Evolutionary conservation across 2,329 filamentous ascomycete genomes (phyloP), one percentile per base, ranked within the genome.

Genomic region (Stromatinia cepivora): DNA sequence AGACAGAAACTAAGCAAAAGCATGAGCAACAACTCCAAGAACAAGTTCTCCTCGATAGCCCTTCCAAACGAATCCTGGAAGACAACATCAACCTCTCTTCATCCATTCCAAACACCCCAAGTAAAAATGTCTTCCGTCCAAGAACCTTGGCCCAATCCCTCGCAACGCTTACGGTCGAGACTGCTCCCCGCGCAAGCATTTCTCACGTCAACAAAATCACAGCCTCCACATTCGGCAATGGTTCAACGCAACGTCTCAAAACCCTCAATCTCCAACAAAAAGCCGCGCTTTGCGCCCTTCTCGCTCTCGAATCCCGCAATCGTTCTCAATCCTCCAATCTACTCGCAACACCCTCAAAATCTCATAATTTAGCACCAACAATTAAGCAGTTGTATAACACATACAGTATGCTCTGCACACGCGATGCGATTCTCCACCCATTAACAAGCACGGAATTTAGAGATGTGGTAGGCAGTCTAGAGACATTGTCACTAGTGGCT

Each of bases 251-350:
- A 75, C 88, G 95, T 70, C 87, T 99, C 20, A 90, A 92, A 79
- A 89, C 90, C 6, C 87, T 99, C 69, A 99, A 98, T 78, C 85
- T 99, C 3, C 96, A 99, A 78, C 95, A 99, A 80, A 98, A 97
- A 79, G 95, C 94, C 5, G 93, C 94, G 0, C 85, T 99, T 13
- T 99, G 95, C 81, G 88, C 94, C 0, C 84, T 99, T 20, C 86
- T 94, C 52, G 92, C 93, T 3, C 87, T 95, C n/a, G 94, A 97
- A 79, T 92, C 91, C 75, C 88, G 88, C 72, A 90, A 87, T 73
- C 84, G 87, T 62, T 82, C 82, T 67, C 81, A 83, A 69, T 86
- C 81, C 75, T 81, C 81, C 50, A 74, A 80, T 46, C 74, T 80
- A 45, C 76, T 78, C 48, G 75, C 76, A 52, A 88, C 90, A 1